phyloP scores from a whole-genome alignment of 352 stramenopile species.

The Pythium aphanidermatum region DNA sequence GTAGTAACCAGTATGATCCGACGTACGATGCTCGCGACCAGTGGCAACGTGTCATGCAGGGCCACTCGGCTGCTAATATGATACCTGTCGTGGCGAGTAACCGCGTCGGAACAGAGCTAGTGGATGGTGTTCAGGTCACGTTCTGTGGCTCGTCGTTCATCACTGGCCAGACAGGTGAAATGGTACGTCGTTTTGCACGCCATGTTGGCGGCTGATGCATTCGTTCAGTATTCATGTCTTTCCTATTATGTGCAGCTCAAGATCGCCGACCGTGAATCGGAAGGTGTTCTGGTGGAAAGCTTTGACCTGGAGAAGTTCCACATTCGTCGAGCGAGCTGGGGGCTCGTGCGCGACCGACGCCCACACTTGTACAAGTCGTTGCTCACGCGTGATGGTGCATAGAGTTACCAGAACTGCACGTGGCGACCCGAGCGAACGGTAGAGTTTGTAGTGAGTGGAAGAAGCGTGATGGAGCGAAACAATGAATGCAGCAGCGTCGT shows the following conservation, averaged over 20 bases:
- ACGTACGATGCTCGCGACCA: conserved; percentile 84
- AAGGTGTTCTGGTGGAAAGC: conserved; percentile 83
- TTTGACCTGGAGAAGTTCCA: conserved; percentile 86
- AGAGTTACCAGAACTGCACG: conserved; percentile 2
- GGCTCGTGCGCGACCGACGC: conserved; percentile 80
- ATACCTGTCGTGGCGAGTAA: conserved; percentile 89
- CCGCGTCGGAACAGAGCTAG: conserved; percentile 77
- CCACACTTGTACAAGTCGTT: conserved; percentile 79
- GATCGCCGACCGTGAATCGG: conserved; percentile 80
- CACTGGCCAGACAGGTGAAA: conserved; percentile 86
- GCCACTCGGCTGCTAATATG: conserved; percentile 87
- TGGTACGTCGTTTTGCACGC: conserved; percentile 44
- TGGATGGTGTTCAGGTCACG: conserved; percentile 78
- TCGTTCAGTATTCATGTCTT: no score
- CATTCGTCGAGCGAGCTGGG: conserved; percentile 80
- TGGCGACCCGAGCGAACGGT: neutral
- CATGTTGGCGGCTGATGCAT: no score
- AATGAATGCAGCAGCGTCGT: no score
- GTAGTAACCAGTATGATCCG: conserved; percentile 85
- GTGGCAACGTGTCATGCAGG: conserved; percentile 91
- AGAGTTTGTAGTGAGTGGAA: neutral
- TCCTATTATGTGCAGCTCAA: conserved; percentile 49
- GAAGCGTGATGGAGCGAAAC: no score
- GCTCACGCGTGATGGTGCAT: conserved; percentile 70
- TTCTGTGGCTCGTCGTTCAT: conserved; percentile 93